Evolutionary conservation across 805 yeast genomes (phyloP).

Genomic region (Candida nitratophila): DNA sequence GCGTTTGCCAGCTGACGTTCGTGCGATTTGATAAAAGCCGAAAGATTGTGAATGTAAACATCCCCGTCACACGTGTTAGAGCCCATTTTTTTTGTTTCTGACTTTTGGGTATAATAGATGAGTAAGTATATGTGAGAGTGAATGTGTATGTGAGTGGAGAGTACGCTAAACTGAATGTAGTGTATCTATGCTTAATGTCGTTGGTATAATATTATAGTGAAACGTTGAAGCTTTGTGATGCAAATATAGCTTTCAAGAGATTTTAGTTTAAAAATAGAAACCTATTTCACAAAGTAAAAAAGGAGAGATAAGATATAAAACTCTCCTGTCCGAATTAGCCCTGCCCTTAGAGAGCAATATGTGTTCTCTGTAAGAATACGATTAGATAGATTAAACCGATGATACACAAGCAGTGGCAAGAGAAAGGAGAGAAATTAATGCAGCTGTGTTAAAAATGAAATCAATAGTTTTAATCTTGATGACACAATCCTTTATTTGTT

Average conservation of each 20-base stretch:
- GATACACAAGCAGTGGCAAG: not conserved
- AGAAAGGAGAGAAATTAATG: no score
- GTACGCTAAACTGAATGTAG: no score
- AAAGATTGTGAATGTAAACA: slow-evolving; percentile 45
- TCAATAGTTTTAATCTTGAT: no score
- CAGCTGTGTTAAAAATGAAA: no score
- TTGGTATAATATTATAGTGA: no score
- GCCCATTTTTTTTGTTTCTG: slow-evolving; percentile 10
- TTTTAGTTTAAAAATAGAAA: not conserved
- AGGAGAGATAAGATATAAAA: no score
- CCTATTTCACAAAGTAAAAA: not conserved
- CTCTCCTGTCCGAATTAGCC: not conserved
- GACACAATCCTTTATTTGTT: no score
- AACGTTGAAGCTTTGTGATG: no score
- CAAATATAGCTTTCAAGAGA: no score
- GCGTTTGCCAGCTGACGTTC: slow-evolving; percentile 57
- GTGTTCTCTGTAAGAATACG: not conserved
- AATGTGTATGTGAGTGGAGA: no score
- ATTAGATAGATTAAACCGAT: not conserved
- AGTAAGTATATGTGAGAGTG: no score
- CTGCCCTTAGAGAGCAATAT: not conserved
- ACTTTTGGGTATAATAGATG: not conserved
- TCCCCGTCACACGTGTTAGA: slow-evolving; percentile 44
- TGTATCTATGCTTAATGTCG: no score
- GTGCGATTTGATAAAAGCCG: slow-evolving; percentile 46